Conservation (phyloP, 495 filamentous ascomycete species). For the Thermochaetoides thermophila region DNA sequence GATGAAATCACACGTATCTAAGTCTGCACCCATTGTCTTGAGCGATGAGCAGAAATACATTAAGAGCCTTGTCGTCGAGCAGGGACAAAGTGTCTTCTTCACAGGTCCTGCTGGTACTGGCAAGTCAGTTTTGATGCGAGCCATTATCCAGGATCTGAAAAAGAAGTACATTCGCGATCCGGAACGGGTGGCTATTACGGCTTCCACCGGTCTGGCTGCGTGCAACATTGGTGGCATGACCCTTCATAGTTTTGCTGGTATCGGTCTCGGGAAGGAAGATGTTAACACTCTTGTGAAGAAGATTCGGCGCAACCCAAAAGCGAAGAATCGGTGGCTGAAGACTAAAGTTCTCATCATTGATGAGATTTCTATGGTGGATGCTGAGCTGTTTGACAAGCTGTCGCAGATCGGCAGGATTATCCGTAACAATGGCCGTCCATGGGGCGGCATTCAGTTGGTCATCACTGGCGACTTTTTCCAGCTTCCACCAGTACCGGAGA, state of each 20-base stretch:
- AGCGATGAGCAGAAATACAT: conserved; percentile 79
- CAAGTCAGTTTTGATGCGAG: conserved; percentile 87
- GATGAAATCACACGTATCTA: conserved; percentile 21
- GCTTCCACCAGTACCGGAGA: conserved; percentile 76
- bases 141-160: conserved; percentile 70
- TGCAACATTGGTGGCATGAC: conserved; percentile 96
- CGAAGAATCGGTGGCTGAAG: conserved; percentile 71
- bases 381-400: conserved; percentile 90
- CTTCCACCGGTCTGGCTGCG: conserved; percentile 87
- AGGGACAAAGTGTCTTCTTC: conserved; percentile 85
- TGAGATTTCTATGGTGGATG: conserved; percentile 97
- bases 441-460: conserved; percentile 90
- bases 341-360: conserved; percentile 82
- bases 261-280: conserved; percentile 85
- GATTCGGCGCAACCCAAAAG: conserved; percentile 78
- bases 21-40: conserved; percentile 48
- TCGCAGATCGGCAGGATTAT: conserved; percentile 69
- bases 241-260: conserved; percentile 88
- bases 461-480: conserved; percentile 98
- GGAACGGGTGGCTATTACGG: conserved; percentile 80
- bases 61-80: conserved; percentile 59
- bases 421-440: conserved; percentile 78
- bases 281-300: conserved; percentile 75
- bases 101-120: conserved; percentile 95
- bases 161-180: conserved; percentile 57